phyloP scores from a whole-genome alignment of 495 filamentous ascomycete species.

The Hypoxylon fragiforme region DNA sequence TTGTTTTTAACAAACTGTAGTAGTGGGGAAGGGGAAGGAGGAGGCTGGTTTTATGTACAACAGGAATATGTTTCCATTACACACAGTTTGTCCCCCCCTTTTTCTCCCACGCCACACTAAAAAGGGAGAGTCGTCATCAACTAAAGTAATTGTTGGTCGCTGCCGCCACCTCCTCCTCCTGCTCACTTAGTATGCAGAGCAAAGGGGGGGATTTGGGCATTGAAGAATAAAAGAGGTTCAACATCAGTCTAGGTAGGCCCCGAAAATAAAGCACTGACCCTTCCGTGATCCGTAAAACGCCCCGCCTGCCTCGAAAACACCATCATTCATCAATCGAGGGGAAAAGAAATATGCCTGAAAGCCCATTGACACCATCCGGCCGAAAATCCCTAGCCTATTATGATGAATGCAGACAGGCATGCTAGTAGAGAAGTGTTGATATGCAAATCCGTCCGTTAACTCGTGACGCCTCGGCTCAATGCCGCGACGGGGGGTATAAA shows the following conservation, averaged over 20 bases:
- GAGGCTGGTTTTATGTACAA: constrained; percentile 28
- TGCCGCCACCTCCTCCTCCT: constrained; percentile 4
- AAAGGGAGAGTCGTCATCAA: constrained; percentile 22
- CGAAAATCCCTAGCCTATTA: constrained; percentile 15
- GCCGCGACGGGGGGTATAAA: constrained; percentile 29
- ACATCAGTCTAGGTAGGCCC: constrained; percentile 26
- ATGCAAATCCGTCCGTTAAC: constrained; percentile 40
- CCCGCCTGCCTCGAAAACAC: constrained; percentile 22
- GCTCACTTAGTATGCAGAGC: too few species aligned
- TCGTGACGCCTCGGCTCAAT: constrained; percentile 37
- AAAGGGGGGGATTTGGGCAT: not conserved
- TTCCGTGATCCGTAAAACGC: constrained; percentile 23
- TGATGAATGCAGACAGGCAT: constrained; percentile 27
- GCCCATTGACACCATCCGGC: constrained; percentile 29
- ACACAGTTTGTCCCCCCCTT: too few species aligned
- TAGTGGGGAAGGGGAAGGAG: too few species aligned
- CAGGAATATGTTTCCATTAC: constrained; percentile 22
- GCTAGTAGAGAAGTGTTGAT: constrained; percentile 30
- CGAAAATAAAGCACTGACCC: constrained; percentile 4
- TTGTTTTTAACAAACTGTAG: too few species aligned
- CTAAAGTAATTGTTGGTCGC: constrained; percentile 3
- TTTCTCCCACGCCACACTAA: too few species aligned
- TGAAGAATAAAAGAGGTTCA: constrained; percentile 4
- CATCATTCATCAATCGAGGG: constrained; percentile 23
- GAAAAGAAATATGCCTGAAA: constrained; percentile 21